Percentiles rank a stretch among this genome's conserved stretches.
These are phyloP conservation scores for Puya raimondii DNA, from an alignment of 176 grass and related monocot species.

Conservation along the genomic window DNA sequence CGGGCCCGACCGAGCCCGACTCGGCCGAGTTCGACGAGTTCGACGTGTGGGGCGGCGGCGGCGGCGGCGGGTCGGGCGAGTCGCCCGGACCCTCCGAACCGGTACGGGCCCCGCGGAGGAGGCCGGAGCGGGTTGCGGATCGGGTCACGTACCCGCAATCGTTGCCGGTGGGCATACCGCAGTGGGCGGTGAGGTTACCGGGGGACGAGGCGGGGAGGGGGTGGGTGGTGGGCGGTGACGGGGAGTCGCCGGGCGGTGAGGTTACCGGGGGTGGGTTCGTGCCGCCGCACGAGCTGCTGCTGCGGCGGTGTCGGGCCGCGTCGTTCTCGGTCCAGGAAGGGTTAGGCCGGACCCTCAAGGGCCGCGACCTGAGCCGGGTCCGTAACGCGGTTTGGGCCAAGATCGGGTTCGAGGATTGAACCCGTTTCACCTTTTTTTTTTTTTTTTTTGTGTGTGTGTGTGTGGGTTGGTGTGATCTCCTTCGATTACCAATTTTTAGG, in stretches of 20 bases:
- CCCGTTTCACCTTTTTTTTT: neutral
- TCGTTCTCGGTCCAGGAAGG: conserved; percentile 92
- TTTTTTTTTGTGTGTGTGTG: neutral
- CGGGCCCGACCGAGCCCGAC: conserved; percentile 20
- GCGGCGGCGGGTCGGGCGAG: conserved; percentile 31
- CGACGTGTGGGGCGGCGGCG: conserved; percentile 61
- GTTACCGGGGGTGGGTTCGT: conserved; percentile 28
- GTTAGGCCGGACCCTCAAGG: conserved; percentile 81
- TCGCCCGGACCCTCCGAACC: conserved; percentile 18
- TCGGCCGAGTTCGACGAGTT: conserved; percentile 47
- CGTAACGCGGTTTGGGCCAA: conserved; percentile 98
- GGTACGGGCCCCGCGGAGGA: conserved; percentile 7
- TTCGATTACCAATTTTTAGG: no score
- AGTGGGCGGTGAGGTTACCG: conserved; percentile 68
- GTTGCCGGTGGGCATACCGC: conserved; percentile 76
- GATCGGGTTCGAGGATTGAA: conserved; percentile 86
- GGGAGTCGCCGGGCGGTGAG: neutral
- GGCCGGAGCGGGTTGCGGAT: neutral
- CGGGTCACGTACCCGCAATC: conserved; percentile 19
- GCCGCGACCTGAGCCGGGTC: conserved; percentile 82
- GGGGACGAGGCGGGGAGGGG: conserved; percentile 18
- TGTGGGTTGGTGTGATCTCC: neutral
- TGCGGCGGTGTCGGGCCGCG: conserved; percentile 40
- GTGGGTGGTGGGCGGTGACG: conserved; percentile 23
- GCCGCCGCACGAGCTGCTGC: conserved; percentile 85